Evolutionary conservation across 2,329 filamentous ascomycete species (phyloP), one percentile per base, ranked within the genome.

Genomic region (Colletotrichum karsti): DNA sequence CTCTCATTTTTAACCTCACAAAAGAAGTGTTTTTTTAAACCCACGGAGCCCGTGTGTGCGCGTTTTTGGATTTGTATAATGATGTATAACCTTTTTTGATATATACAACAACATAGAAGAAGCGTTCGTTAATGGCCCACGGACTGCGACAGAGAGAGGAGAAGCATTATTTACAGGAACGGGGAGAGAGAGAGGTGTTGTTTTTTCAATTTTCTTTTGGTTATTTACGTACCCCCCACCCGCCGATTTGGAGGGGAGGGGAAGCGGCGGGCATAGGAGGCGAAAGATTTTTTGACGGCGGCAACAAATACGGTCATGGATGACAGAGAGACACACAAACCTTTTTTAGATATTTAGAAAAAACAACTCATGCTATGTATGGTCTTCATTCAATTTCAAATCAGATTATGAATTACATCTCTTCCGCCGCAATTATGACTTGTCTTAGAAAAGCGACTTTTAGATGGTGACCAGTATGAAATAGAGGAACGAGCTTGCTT

Each of bases 11-110:
- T n/a, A n/a, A n/a, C n/a, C n/a, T n/a, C n/a, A 33, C 18, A 30
- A 37, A 54, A 18, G 30, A 26, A 22, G 42, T 35, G 57, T 64
- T 64, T 64, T n/a, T n/a, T n/a, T n/a, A n/a, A n/a, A n/a, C n/a
- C n/a, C 57, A 51, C 15, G 64, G 61, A 64, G 53, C 60, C 30
- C 41, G 44, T 60, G n/a, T 46, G 42, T 46, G n/a, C n/a, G n/a
- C n/a, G n/a, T 33, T 51, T 50, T 60, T 64, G 64, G 64, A 53
- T 22, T 67, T 67, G 53, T 64, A 67, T 67, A 67, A 67, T 67
- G 64, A 67, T 67, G 60, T 58, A 64, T 58, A 67, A 63, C 46
- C 37, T 57, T 22, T 30, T 63, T 22, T 51, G 24, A 15, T 33
- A 28, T 51, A 39, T 59, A 54, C 42, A 59, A n/a, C 24, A 67